phyloP scores from a whole-genome alignment of 768 basidiomycete genomes.

The Sporobolomyces roseus region DNA sequence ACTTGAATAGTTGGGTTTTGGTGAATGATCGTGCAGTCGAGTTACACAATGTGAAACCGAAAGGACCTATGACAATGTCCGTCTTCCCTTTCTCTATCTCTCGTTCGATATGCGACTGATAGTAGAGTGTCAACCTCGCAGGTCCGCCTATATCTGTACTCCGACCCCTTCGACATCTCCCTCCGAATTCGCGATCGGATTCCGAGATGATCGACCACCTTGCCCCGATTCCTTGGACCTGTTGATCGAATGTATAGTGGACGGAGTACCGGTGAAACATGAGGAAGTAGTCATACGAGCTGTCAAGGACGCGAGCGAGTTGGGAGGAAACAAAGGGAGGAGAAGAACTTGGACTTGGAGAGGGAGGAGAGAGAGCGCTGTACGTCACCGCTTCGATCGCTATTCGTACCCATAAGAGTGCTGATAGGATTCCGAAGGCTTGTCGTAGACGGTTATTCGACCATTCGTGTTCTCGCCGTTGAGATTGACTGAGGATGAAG shows the following conservation, averaged over 20 bases:
- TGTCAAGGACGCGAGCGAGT: not conserved
- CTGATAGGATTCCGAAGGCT: not conserved
- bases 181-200: conserved; percentile 4
- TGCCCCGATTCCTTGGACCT: not conserved
- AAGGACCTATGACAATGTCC: not conserved
- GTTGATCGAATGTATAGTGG: conserved; percentile 1
- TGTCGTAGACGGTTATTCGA: not conserved
- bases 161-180: not conserved
- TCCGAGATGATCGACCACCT: conserved; percentile 3
- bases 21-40: conserved; percentile 4
- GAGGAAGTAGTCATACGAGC: not conserved
- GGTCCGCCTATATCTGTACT: not conserved
- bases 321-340: not conserved
- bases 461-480: conserved; percentile 7
- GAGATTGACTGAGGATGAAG: conserved; percentile 2
- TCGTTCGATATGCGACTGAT: not conserved
- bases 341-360: conserved; percentile 6
- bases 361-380: not conserved
- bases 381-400: not conserved
- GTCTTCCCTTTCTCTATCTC: not conserved
- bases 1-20: conserved; percentile 3
- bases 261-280: not conserved
- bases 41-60: conserved; percentile 1
- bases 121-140: not conserved
- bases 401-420: not conserved